Evolutionary conservation across 352 stramenopile genomes (phyloP), one percentile per base, ranked within the genome.

Genomic region (Pythium oligandrum): DNA sequence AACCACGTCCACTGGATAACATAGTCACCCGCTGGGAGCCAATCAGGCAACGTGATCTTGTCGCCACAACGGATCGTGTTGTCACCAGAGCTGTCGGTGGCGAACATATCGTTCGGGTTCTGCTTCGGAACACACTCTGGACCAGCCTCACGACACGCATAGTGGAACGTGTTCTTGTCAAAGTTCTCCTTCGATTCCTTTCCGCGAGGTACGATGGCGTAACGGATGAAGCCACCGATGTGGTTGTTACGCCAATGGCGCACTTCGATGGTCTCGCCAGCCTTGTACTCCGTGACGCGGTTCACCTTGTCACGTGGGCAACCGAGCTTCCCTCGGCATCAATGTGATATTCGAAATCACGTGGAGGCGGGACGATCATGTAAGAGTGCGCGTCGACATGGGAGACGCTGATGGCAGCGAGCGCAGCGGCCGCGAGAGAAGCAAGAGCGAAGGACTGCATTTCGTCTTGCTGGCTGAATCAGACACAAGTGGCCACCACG

Each of bases 221-320:
- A 71, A 38, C 59, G 59, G 44, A 68, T 63, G 39, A 71, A 71
- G 45, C 59, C 63, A 3, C 63, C 63, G 6, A 65, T 42, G 54
- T 71, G 63, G 59, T 65, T 71, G 59, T 71, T 71, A 52, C 64
- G 59, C 44, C 40, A 54, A 51, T 68, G 68, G 32, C 51, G 51
- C 26, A 71, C 64, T 33, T 67, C 50, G 30, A 71, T 65, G 2
- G 47, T 33, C 9, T 56, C 59, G 30, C 64, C 64, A 1, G 59
- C 42, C 2, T 31, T 12, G 47, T 54, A 51, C 2, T 32, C 9
- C 6, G 59, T 66, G 9, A 59, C 60, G 9, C 48, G n/a, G 6
- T 55, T 59, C 10, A 53, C 43, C 1, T 30, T 57, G 10, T 60
- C 53, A 52, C 1, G 48, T 3, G 56, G 56, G 11, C 56, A 63